A percentile compares a stretch with the other conserved stretches of the same genome.
Evolutionary conservation across 2,329 filamentous ascomycete species (phyloP).

Genomic region (Diaporthe sp.): DNA sequence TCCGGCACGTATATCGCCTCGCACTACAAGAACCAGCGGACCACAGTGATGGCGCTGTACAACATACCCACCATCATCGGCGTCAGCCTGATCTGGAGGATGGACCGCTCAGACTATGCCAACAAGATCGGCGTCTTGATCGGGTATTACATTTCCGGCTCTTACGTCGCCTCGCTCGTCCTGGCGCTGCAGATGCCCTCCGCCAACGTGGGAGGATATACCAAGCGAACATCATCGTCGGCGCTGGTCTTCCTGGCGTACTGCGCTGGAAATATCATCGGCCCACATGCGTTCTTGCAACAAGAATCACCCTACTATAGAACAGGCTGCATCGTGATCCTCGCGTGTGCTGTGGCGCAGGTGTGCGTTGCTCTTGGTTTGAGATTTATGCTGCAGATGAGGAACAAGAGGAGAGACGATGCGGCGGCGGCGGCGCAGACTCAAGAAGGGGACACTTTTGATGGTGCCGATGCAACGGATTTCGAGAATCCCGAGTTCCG

Average conservation of each 20-base stretch:
- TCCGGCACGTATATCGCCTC: slow-evolving; percentile 66
- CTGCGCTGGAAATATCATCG: slow-evolving; percentile 62
- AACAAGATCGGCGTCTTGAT: slow-evolving; percentile 63
- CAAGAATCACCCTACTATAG: slow-evolving; percentile 62
- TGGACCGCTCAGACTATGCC: slow-evolving; percentile 50
- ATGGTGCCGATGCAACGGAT: slow-evolving; percentile 53
- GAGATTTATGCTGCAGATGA: slow-evolving; percentile 52
- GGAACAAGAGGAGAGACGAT: slow-evolving; percentile 57
- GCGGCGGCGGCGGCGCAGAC: slow-evolving; percentile 43
- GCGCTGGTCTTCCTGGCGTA: slow-evolving; percentile 62
- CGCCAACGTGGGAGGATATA: slow-evolving; percentile 62
- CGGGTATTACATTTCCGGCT: slow-evolving; percentile 65
- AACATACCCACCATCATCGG: slow-evolving; percentile 66
- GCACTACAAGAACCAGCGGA: slow-evolving; percentile 64
- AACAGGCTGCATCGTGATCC: slow-evolving; percentile 65
- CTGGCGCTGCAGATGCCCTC: slow-evolving; percentile 67
- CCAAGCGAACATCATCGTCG: slow-evolving; percentile 60
- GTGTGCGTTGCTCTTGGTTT: slow-evolving; percentile 54
- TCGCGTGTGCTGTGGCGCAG: slow-evolving; percentile 61
- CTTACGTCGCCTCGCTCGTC: slow-evolving; percentile 66
- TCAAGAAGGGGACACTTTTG: slow-evolving; percentile 46
- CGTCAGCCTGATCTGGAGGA: slow-evolving; percentile 63
- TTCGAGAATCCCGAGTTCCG: slow-evolving; percentile 53
- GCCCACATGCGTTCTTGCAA: slow-evolving; percentile 61
- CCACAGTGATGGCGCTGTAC: slow-evolving; percentile 66